Evolutionary conservation across 2,329 filamentous ascomycete species (phyloP).

Genomic region (Neofusicoccum parvum): DNA sequence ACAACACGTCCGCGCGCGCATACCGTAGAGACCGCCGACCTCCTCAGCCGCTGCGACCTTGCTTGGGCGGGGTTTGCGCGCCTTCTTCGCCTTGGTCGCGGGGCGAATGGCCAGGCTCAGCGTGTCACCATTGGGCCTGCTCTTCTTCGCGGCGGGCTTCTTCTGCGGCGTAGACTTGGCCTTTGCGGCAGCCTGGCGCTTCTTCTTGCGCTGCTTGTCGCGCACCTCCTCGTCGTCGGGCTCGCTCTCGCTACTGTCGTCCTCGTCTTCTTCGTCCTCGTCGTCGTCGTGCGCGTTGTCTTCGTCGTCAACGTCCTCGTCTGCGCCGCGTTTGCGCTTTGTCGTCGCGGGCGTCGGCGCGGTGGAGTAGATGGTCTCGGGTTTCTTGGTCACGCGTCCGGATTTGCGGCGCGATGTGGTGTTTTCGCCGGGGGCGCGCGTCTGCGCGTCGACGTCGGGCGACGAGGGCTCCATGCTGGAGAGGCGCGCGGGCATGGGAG

Average conservation of each 20-base stretch:
- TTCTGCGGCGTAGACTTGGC: constrained; percentile 28
- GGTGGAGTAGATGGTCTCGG: constrained; percentile 35
- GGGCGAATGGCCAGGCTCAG: constrained; percentile 58
- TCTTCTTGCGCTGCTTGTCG: constrained; percentile 35
- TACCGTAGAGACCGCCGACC: constrained; percentile 60
- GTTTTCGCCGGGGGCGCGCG: constrained; percentile 19
- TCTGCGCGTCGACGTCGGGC: constrained; percentile 23
- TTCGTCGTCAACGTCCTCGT: constrained; percentile 32
- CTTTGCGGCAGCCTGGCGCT: constrained; percentile 22
- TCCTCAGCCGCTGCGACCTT: constrained; percentile 56
- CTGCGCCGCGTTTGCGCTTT: constrained; percentile 40
- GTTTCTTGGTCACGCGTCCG: constrained; percentile 43
- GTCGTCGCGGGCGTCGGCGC: constrained; percentile 32
- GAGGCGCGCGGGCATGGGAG: constrained; percentile 22
- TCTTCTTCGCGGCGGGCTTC: constrained; percentile 53
- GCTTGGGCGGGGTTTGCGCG: constrained; percentile 48
- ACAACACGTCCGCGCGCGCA: constrained; percentile 15
- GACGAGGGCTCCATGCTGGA: constrained; percentile 25
- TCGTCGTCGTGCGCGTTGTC: background rate
- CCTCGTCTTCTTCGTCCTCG: constrained; percentile 24
- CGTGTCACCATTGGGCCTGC: constrained; percentile 56
- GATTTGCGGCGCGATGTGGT: constrained; percentile 39
- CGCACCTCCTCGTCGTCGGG: constrained; percentile 43
- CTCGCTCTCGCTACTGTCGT: constrained; percentile 39
- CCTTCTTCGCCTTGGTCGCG: constrained; percentile 47